Base-by-base conservation (phyloP, 441 rosid species). In the Sinapis alba region DNA sequence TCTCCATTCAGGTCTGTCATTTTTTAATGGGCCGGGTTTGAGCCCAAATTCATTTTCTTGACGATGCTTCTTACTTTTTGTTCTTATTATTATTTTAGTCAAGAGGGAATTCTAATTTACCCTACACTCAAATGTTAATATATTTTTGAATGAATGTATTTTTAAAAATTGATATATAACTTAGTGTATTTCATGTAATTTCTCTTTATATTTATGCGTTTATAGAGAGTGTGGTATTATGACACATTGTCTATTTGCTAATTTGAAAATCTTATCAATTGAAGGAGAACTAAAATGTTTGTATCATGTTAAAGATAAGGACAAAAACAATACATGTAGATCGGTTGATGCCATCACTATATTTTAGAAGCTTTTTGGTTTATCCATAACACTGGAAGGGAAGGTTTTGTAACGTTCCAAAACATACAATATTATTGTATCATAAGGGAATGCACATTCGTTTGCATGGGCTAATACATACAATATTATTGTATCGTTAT, bases 401-500 rank as follows among this genome's bases (percentile, higher is more conserved):
- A 16, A 47, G 54, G 9, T 47, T 47, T 47, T 47, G 54, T 18
- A 47, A 47, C 21, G 21, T 47, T 47, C 54, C 54, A 47, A 47
- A 47, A 47, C 54, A 47, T 47, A 47, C 54, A 47, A 47, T 47
- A 47, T 47, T 47, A 47, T 47, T 47, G 54, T 47, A 47, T 47
- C 54, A 16, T 47, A 16, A 16, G 16, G 54, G 54, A 15, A 47
- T 47, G 21, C 54, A 47, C 54, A 47, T 56, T 26, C 26, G 23
- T 41, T n/a, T 65, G 72, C 50, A 74, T 65, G 78, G 72, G 67
- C 53, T 9, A 19, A 15, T 65, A 5, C 47, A 65, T 65, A 65
- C 60, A 41, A 10, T 58, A 65, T 20, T 7, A 19, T 51, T 18
- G 26, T 65, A 45, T 73, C 50, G 67, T 28, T 18, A 65, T 57